A percentile compares a stretch with the other conserved stretches of the same genome.
These are phyloP conservation scores for Malbranchea cinnamomea DNA, from an alignment of 2,329 filamentous ascomycete genomes.

Conservation along the genomic window DNA sequence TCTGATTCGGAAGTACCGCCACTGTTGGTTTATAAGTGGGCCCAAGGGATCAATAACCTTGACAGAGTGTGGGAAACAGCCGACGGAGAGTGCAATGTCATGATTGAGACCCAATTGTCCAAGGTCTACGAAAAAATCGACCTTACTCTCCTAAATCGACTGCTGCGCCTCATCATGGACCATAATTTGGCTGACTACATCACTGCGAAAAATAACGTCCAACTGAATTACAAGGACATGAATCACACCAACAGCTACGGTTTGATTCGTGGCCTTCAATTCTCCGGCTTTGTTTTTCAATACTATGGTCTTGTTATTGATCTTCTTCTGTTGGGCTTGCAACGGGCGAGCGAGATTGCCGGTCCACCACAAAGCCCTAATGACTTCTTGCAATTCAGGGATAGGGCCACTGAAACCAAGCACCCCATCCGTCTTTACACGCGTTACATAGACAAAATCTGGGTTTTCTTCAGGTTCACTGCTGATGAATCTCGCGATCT, in stretches of 20 bases:
- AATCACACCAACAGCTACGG: slow-evolving; percentile 98
- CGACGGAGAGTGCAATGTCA: slow-evolving; percentile 92
- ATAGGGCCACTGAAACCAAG: slow-evolving; percentile 76
- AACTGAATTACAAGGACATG: slow-evolving; percentile 99
- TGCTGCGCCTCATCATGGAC: slow-evolving; percentile 93
- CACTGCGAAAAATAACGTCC: slow-evolving; percentile 97
- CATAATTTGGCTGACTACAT: slow-evolving; percentile 99
- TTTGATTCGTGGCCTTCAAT: slow-evolving; percentile 93
- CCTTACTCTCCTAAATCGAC: slow-evolving; percentile 81
- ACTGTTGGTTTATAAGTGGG: slow-evolving; percentile 93
- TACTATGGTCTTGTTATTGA: slow-evolving; percentile 96
- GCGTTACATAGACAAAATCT: slow-evolving; percentile 94
- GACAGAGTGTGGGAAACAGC: slow-evolving; percentile 88
- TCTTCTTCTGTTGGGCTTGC: slow-evolving; percentile 75
- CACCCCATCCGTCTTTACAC: slow-evolving; percentile 98
- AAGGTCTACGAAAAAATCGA: slow-evolving; percentile 99
- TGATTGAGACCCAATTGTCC: slow-evolving; percentile 96
- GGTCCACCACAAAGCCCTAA: slow-evolving; percentile 88
- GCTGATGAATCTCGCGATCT: slow-evolving; percentile 90
- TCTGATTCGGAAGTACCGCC: slow-evolving; percentile 96
- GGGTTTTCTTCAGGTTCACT: slow-evolving; percentile 89
- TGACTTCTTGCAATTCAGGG: slow-evolving; percentile 93
- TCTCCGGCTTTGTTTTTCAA: slow-evolving; percentile 97
- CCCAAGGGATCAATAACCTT: slow-evolving; percentile 96
- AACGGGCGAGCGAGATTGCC: slow-evolving; percentile 95